phyloP scores from a whole-genome alignment of 768 basidiomycete genomes.

The Cystofilobasidium capitatum region DNA sequence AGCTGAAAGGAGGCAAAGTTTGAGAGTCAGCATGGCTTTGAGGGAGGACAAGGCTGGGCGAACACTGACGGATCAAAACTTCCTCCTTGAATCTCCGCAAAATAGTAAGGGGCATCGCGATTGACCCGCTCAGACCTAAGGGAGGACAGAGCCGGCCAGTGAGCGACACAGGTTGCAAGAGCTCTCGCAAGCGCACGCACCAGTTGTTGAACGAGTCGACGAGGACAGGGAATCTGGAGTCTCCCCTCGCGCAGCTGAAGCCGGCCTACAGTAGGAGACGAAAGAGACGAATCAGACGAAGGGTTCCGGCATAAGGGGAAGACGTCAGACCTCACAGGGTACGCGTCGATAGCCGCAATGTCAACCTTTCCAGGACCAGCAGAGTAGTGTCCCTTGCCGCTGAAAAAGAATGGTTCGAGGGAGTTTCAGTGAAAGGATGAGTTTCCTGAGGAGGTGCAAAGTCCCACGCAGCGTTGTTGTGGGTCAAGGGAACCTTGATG shows the following conservation, averaged over 20 bases:
- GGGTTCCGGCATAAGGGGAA: conserved; percentile 56
- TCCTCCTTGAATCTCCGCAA: conserved; percentile 11
- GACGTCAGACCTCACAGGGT: not conserved
- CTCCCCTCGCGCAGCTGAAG: not conserved
- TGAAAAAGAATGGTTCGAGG: not conserved
- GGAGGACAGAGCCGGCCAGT: not conserved
- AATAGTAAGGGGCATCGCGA: conserved; percentile 8
- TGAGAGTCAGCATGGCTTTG: no score
- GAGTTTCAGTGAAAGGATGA: not conserved
- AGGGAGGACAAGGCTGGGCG: no score
- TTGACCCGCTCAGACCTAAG: conserved; percentile 10
- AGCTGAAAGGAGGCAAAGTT: no score
- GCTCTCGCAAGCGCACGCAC: not conserved
- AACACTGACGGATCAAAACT: not conserved
- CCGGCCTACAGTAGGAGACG: not conserved
- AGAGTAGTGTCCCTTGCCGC: conserved; percentile 48
- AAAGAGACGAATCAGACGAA: conserved; percentile 57
- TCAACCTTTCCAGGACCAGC: conserved; percentile 59
- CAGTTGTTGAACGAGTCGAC: not conserved
- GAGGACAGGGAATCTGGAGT: not conserved
- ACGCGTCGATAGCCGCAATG: conserved; percentile 49
- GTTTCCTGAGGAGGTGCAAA: conserved; percentile 27
- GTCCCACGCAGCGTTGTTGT: conserved; percentile 59
- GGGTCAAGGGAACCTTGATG: conserved; percentile 62
- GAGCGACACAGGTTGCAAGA: not conserved